These are phyloP conservation scores for Fusarium euwallaceae DNA, from an alignment of 2,329 filamentous ascomycete species.

Conservation along the genomic window DNA sequence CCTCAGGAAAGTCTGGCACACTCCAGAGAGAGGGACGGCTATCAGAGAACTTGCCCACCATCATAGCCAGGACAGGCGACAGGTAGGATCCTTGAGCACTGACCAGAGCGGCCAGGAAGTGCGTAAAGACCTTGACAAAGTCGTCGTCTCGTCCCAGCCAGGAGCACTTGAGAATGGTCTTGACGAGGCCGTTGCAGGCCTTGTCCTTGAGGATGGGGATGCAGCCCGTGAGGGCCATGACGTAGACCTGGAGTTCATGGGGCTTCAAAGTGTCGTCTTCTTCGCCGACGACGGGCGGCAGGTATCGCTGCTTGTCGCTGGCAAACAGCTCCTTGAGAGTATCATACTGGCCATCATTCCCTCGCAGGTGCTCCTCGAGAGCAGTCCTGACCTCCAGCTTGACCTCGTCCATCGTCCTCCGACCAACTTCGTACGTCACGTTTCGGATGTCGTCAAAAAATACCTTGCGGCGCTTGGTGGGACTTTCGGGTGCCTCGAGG, in stretches of 20 bases:
- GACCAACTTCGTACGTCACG: constrained; percentile 67
- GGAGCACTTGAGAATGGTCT: constrained; percentile 69
- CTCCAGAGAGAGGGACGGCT: constrained; percentile 60
- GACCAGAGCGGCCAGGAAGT: constrained; percentile 78
- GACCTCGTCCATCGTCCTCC: constrained; percentile 66
- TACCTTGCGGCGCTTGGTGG: constrained; percentile 68
- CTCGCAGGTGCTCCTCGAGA: constrained; percentile 68
- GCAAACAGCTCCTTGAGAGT: constrained; percentile 71
- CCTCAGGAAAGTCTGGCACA: constrained; percentile 67
- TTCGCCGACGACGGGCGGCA: constrained; percentile 55
- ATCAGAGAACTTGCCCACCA: constrained; percentile 81
- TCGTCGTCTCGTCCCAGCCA: constrained; percentile 75
- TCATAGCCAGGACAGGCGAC: constrained; percentile 79
- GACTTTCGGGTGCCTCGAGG: constrained; percentile 56
- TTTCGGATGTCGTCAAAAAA: constrained; percentile 71
- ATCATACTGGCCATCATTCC: constrained; percentile 72
- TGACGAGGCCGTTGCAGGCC: constrained; percentile 70
- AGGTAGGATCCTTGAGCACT: constrained; percentile 88
- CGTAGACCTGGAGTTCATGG: constrained; percentile 70
- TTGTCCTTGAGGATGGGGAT: constrained; percentile 70
- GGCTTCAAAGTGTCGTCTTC: constrained; percentile 64
- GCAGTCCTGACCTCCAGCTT: constrained; percentile 68
- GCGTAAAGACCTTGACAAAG: constrained; percentile 76
- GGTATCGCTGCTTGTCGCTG: constrained; percentile 60
- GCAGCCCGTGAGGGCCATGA: constrained; percentile 73